Evolutionary conservation across 208 protist species (phyloP).

Genomic region (Crithidia mellificae): DNA sequence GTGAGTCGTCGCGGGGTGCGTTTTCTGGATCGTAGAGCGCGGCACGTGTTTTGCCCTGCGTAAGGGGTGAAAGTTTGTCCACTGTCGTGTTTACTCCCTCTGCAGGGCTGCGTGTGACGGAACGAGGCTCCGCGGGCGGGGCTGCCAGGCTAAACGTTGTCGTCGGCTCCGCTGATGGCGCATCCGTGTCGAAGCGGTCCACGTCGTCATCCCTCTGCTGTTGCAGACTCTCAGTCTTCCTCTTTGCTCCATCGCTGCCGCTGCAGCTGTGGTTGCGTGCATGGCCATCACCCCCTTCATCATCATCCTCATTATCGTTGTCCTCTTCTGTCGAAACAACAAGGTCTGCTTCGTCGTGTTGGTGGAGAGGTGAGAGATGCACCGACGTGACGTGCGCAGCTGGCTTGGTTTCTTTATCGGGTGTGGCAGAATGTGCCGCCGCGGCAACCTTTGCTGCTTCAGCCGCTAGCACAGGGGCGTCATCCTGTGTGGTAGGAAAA

Average conservation of each 20-base stretch:
- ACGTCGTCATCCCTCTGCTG: not conserved
- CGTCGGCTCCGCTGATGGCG: constrained; percentile 8
- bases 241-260: no score
- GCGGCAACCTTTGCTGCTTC: not conserved
- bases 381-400: no score
- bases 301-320: not conserved
- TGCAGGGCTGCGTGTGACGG: not conserved
- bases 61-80: not conserved
- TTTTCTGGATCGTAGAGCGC: constrained; percentile 16
- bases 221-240: no score
- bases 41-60: not conserved
- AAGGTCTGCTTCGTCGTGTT: constrained; percentile 4
- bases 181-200: constrained; percentile 11
- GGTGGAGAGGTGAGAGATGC: constrained; percentile 11
- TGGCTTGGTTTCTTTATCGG: no score
- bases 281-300: no score
- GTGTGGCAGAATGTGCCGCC: no score
- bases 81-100: not conserved
- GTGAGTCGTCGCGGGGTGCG: not conserved
- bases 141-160: constrained; percentile 1
- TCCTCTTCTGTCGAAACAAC: constrained; percentile 8
- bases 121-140: not conserved
- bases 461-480: not conserved
- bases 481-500: not conserved
- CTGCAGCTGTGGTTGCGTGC: no score